Conservation (phyloP, 2,329 filamentous ascomycete genomes). For the Onygenales sp. region DNA sequence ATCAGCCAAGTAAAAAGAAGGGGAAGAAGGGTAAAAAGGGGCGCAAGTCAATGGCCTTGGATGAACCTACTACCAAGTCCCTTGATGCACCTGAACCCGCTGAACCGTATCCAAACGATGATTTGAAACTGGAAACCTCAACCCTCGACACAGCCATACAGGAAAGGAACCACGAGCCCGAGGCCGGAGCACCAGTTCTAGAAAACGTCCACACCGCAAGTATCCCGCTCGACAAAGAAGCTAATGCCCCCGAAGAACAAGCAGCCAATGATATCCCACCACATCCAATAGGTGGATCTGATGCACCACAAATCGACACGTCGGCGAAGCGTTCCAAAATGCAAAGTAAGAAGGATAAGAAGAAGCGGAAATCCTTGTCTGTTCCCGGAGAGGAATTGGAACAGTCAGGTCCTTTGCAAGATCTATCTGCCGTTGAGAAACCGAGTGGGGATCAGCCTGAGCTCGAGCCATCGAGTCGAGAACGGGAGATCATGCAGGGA, state of each 20-base stretch:
- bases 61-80: background rate
- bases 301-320: conserved; percentile 2
- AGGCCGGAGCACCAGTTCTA: conserved; percentile 1
- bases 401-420: background rate
- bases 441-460: background rate
- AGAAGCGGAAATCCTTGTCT: conserved; percentile 11
- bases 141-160: background rate
- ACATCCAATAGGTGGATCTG: conserved; percentile 8
- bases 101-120: background rate
- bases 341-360: conserved; percentile 20
- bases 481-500: background rate
- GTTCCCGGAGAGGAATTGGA: background rate
- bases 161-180: background rate
- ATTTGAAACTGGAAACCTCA: background rate
- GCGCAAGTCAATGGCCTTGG: background rate
- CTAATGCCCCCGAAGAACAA: background rate
- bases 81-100: background rate
- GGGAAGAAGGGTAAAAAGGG: conserved; percentile 16
- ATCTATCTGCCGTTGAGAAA: background rate
- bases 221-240: background rate
- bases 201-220: background rate
- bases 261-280: conserved; percentile 12
- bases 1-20: conserved; percentile 13
- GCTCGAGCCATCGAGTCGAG: background rate
- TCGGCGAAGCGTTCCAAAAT: conserved; percentile 11